phyloP scores from a whole-genome alignment of 2,329 filamentous ascomycete species.

The Shiraia sp. region DNA sequence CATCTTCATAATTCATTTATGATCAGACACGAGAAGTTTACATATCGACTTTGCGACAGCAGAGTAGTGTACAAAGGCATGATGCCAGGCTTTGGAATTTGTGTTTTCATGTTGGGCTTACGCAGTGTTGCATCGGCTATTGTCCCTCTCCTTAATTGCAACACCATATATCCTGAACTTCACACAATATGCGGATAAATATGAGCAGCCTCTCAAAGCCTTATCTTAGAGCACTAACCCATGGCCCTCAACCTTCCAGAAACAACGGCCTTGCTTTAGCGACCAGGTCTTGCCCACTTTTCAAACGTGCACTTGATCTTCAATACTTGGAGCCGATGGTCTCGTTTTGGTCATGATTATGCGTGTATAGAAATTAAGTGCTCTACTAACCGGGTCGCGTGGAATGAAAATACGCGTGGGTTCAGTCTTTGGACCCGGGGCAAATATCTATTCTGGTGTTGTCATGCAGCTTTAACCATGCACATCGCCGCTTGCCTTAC shows the following conservation, averaged over 20 bases:
- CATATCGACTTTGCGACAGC: no score
- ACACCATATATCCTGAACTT: slow-evolving; percentile 27
- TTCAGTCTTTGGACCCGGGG: slow-evolving; percentile 17
- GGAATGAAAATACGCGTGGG: slow-evolving; percentile 30
- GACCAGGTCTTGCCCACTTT: slow-evolving; percentile 13
- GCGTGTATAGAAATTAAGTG: slow-evolving; percentile 10
- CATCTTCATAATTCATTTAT: no score
- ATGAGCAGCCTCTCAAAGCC: slow-evolving; percentile 21
- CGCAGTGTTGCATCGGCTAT: no score
- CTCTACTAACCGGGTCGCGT: slow-evolving; percentile 14
- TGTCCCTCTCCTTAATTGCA: slow-evolving; percentile 19
- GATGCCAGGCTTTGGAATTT: no score
- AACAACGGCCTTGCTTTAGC: slow-evolving; percentile 16
- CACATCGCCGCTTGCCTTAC: slow-evolving; percentile 28
- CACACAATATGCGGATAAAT: slow-evolving; percentile 39
- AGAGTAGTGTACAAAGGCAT: no score
- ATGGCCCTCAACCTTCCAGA: slow-evolving; percentile 22
- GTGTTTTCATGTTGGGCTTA: no score
- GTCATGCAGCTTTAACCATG: slow-evolving; percentile 28
- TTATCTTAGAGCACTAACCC: slow-evolving; percentile 15
- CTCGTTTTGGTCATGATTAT: slow-evolving; percentile 9
- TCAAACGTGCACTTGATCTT: slow-evolving; percentile 9
- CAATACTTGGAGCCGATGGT: slow-evolving; percentile 26
- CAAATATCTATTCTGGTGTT: slow-evolving; percentile 20
- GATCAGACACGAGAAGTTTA: no score